Percentiles rank a stretch among this genome's conserved stretches.
Conservation (phyloP, 441 rosid species). For the Populus hybrid region DNA sequence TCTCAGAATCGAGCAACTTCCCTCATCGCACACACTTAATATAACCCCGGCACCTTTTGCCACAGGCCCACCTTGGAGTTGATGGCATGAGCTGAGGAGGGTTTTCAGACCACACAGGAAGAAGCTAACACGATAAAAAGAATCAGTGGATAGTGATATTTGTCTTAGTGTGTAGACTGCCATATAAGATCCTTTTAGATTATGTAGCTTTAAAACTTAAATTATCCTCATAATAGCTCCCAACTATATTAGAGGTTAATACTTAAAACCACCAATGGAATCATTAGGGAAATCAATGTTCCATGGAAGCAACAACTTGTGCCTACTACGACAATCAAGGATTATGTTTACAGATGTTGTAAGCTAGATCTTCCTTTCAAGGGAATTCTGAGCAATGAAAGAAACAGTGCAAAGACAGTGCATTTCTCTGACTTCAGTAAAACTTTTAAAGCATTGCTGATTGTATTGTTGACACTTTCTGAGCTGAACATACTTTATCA, state of each 20-base stretch:
- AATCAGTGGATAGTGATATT: neutral
- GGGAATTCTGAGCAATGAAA: constrained; percentile 26
- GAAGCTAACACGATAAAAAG: constrained; percentile 39
- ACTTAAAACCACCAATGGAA: constrained; percentile 18
- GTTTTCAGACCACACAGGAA: constrained; percentile 95
- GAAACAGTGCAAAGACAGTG: neutral
- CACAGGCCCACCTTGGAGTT: constrained; percentile 98
- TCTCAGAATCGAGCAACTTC: constrained; percentile 98
- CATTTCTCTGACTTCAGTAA: neutral
- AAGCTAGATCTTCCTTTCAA: neutral
- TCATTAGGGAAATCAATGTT: neutral
- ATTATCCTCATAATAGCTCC: neutral
- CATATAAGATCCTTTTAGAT: neutral
- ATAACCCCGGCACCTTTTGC: constrained; percentile 99
- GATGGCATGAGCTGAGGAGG: constrained; percentile 98
- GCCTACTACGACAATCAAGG: neutral
- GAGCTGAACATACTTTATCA: neutral
- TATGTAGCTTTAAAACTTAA: constrained; percentile 23
- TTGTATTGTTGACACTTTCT: neutral
- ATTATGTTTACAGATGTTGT: neutral
- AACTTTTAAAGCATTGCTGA: neutral
- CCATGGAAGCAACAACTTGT: neutral
- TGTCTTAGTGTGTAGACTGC: neutral
- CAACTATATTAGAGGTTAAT: neutral
- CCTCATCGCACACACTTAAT: constrained; percentile 95